phyloP scores from a whole-genome alignment of 345 rosid species.

The Leavenworthia alabamica region DNA sequence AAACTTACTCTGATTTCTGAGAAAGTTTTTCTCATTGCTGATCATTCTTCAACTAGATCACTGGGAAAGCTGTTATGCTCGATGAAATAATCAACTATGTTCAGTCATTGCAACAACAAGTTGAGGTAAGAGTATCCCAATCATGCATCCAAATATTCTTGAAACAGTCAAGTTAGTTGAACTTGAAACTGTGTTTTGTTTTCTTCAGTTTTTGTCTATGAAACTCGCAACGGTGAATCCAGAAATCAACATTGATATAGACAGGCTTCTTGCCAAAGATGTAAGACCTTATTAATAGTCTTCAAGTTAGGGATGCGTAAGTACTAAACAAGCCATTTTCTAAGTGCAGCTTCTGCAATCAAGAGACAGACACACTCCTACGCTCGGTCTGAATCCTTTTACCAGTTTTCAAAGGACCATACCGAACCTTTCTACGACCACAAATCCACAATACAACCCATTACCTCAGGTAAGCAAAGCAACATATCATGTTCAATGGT shows the following conservation, averaged over 20 bases:
- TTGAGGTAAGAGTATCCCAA: constrained; percentile 54
- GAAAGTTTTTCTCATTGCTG: neutral
- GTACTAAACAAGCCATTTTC: constrained; percentile 10
- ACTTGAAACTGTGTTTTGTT: neutral
- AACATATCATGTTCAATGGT: neutral
- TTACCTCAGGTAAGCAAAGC: constrained; percentile 46
- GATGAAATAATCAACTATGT: constrained; percentile 98
- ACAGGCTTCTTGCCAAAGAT: constrained; percentile 74
- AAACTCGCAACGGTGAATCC: constrained; percentile 96
- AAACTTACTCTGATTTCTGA: neutral
- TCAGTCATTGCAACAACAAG: constrained; percentile 92
- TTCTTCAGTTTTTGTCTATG: constrained; percentile 84
- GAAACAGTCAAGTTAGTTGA: constrained; percentile 9
- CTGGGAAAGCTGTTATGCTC: constrained; percentile 97
- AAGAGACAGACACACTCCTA: constrained; percentile 39
- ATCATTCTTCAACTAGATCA: constrained; percentile 49
- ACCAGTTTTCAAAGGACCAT: constrained; percentile 45
- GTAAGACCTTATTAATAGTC: constrained; percentile 39
- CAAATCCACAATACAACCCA: constrained; percentile 52
- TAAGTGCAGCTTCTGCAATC: constrained; percentile 53
- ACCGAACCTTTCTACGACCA: constrained; percentile 38
- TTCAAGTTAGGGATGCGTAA: constrained; percentile 10
- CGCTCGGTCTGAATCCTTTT: constrained; percentile 47
- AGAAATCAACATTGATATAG: constrained; percentile 58
- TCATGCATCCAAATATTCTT: constrained; percentile 1